Evolutionary conservation across 192 early-diverging fungal genomes (phyloP).

Genomic region (Gigaspora rosea): DNA sequence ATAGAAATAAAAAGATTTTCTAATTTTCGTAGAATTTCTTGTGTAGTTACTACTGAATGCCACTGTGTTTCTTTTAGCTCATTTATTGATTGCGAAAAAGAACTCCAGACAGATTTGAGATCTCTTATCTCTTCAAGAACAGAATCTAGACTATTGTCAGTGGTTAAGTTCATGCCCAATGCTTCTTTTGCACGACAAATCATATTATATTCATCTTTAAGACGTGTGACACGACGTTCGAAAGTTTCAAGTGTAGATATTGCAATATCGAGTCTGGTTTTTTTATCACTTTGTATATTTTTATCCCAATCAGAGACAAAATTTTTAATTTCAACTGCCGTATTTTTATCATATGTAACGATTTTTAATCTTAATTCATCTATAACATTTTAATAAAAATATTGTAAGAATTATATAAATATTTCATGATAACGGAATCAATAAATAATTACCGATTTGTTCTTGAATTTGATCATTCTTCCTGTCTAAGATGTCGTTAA

Average conservation of each 20-base stretch:
- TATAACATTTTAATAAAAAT: constrained; percentile 29
- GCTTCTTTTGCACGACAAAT: constrained; percentile 93
- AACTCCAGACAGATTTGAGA: constrained; percentile 90
- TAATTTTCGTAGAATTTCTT: too few relatives aligned
- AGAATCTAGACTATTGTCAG: constrained; percentile 73
- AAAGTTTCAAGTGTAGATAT: constrained; percentile 79
- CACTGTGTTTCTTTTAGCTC: constrained; percentile 89
- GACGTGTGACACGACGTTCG: constrained; percentile 76
- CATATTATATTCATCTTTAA: constrained; percentile 85
- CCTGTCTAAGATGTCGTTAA: constrained; percentile 88
- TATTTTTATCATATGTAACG: constrained; percentile 84
- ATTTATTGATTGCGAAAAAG: constrained; percentile 75
- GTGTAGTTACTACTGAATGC: too few relatives aligned
- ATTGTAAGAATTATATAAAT: constrained; percentile 16
- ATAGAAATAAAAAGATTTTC: too few relatives aligned
- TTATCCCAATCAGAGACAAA: constrained; percentile 92
- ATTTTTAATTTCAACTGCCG: constrained; percentile 81
- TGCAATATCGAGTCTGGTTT: constrained; percentile 84
- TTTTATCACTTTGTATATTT: constrained; percentile 90
- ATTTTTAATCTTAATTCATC: constrained; percentile 93
- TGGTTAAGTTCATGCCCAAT: constrained; percentile 77
- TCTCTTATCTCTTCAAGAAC: constrained; percentile 91
- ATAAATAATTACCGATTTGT: constrained; percentile 68
- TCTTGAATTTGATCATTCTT: constrained; percentile 93
- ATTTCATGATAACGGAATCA: not conserved